Percentiles rank a stretch among this genome's conserved stretches.
phyloP scores from a whole-genome alignment of 345 rosid genomes.

The Abelmoschus esculentus region DNA sequence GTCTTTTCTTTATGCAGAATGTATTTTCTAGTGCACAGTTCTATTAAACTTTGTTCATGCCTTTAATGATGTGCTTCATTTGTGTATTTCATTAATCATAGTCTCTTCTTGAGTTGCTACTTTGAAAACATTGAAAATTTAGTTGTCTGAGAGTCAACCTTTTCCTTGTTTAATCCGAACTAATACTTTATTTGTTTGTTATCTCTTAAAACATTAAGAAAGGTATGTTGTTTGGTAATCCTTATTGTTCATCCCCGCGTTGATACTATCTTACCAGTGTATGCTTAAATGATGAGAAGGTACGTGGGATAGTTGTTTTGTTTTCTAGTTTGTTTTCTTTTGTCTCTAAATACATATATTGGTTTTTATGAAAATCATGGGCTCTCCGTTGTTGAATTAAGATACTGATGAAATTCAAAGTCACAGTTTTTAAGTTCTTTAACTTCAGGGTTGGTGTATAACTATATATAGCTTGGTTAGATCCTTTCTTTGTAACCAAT shows the following conservation, averaged over 20 bases:
- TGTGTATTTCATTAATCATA: neutral
- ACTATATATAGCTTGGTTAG: neutral
- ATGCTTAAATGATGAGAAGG: neutral
- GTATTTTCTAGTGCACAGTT: neutral
- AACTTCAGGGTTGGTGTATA: neutral
- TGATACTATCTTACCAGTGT: neutral
- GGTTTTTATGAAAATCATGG: neutral
- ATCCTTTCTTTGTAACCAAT: neutral
- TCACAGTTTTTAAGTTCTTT: too few relatives aligned
- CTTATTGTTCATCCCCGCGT: neutral
- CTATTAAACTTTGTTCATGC: neutral
- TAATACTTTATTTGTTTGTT: neutral
- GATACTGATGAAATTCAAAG: neutral
- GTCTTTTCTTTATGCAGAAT: neutral
- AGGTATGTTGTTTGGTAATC: too few relatives aligned
- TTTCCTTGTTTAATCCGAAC: neutral
- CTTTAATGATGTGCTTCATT: neutral
- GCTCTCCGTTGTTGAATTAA: neutral
- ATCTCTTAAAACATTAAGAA: neutral
- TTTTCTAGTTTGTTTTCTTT: neutral
- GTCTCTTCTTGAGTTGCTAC: neutral
- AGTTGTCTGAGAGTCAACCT: neutral
- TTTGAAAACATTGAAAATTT: neutral
- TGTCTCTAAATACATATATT: neutral
- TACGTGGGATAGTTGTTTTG: neutral